phyloP scores from a whole-genome alignment of 108 stramenopile species.

The Pseudonitzschia delicatissima region DNA sequence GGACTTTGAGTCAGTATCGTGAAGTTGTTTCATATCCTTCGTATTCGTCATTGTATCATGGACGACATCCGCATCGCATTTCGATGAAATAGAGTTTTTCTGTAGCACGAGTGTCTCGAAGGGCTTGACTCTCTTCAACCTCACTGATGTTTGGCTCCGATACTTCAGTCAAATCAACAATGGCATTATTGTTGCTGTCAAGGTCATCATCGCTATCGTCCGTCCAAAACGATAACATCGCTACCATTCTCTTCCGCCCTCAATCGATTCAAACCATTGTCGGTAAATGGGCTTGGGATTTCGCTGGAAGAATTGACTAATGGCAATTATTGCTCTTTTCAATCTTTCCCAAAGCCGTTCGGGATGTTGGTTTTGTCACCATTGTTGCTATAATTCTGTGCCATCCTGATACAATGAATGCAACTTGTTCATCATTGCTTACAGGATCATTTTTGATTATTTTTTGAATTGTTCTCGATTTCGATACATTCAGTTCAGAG shows the following conservation, averaged over 20 bases:
- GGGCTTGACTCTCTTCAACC: too few relatives aligned
- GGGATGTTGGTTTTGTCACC: neutral
- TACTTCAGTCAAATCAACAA: neutral
- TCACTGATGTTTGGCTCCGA: too few relatives aligned
- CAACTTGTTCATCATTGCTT: too few relatives aligned
- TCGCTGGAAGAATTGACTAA: neutral
- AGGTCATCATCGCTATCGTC: neutral
- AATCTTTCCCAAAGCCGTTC: neutral
- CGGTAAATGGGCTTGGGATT: neutral
- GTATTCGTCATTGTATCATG: neutral
- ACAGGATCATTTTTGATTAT: too few relatives aligned
- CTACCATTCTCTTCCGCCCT: neutral
- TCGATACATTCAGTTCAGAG: too few relatives aligned
- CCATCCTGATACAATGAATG: too few relatives aligned
- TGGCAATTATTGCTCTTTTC: slow-evolving; percentile 4
- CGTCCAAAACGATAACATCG: neutral
- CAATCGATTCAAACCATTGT: neutral
- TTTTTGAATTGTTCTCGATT: too few relatives aligned
- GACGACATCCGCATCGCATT: neutral
- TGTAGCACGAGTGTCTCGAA: neutral
- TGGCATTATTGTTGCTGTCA: neutral
- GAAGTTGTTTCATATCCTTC: neutral
- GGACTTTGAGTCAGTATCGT: neutral
- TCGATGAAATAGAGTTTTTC: neutral
- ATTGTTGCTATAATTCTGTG: too few relatives aligned